Evolutionary conservation across 208 protist genomes (phyloP).

Genomic region (Leishmania tarentolae): DNA sequence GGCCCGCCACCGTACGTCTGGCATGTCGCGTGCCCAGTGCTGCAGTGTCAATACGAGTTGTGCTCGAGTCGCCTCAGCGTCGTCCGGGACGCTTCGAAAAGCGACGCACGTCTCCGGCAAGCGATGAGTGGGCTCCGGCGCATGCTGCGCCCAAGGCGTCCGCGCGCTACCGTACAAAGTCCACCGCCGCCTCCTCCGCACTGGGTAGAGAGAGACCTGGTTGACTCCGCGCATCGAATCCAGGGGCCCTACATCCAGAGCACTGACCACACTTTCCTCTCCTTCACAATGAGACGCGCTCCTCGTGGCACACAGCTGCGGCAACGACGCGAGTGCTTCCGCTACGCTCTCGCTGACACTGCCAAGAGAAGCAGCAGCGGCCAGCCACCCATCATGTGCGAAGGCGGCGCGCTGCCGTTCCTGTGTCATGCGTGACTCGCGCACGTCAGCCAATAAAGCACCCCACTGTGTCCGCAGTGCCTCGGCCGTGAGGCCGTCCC

Average conservation of each 20-base stretch:
- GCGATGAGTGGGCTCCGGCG: not conserved
- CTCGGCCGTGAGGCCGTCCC: not conserved
- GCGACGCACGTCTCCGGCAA: not conserved
- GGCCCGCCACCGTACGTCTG: slow-evolving; percentile 11
- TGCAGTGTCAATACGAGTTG: not conserved
- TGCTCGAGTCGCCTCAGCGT: not conserved
- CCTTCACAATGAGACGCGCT: not conserved
- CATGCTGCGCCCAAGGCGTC: not conserved
- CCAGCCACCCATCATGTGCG: not conserved
- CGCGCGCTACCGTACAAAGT: not conserved
- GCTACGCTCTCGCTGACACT: not conserved
- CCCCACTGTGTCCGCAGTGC: not conserved
- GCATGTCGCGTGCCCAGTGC: not conserved
- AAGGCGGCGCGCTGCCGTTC: not conserved
- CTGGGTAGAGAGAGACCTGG: slow-evolving; percentile 2
- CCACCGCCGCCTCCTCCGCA: not conserved
- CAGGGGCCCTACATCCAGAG: not conserved
- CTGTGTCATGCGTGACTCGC: not conserved
- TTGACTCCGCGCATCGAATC: not conserved
- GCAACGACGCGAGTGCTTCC: not conserved
- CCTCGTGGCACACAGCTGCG: not conserved
- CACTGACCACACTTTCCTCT: not conserved
- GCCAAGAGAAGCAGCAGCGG: slow-evolving; percentile 3
- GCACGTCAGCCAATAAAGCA: not conserved
- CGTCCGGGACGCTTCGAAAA: not conserved